phyloP scores from a whole-genome alignment of 768 basidiomycete genomes.

The Russula virescens region DNA sequence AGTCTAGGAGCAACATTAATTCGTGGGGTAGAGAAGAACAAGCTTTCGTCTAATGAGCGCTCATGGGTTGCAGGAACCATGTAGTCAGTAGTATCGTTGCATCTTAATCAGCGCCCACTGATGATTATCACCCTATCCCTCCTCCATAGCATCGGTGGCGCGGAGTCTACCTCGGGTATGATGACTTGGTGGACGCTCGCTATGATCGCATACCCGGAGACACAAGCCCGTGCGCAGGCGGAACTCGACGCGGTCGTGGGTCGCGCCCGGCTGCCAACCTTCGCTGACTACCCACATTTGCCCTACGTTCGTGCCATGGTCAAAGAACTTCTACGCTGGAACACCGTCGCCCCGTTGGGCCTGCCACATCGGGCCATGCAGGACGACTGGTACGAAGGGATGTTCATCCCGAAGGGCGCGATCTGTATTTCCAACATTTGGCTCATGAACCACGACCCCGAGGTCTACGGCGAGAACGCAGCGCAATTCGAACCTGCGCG shows the following conservation, averaged over 20 bases:
- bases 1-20: background rate
- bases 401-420: background rate
- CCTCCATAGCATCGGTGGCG: background rate
- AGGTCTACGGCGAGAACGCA: background rate
- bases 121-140: background rate
- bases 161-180: background rate
- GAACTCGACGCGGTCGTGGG: background rate
- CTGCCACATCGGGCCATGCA: background rate
- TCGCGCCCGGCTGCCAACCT: background rate
- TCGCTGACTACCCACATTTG: background rate
- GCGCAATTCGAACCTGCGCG: background rate
- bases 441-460: background rate
- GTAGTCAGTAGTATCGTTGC: background rate
- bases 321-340: background rate
- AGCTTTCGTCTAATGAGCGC: background rate
- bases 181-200: background rate
- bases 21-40: background rate
- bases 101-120: background rate
- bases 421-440: background rate
- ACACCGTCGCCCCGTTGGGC: background rate
- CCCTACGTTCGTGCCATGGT: conserved; percentile 1
- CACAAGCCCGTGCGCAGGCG: background rate
- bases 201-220: background rate
- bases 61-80: background rate
- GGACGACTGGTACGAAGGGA: conserved; percentile 2